Evolutionary conservation across 2,329 filamentous ascomycete species (phyloP).

Genomic region (Podosphaera leucotricha): DNA sequence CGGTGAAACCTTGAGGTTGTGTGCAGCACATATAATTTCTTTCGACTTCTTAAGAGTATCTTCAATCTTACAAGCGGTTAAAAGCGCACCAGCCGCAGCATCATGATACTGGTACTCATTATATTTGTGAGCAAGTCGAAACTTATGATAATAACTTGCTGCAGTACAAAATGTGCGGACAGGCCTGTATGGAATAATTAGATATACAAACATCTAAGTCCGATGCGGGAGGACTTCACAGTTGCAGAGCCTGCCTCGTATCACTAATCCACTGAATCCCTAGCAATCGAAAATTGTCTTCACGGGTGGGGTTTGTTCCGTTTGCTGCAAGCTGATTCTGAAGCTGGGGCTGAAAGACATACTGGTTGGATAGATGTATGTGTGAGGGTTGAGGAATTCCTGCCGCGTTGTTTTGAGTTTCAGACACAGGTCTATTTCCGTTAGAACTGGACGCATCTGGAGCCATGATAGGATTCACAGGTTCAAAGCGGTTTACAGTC

Average conservation of each 20-base stretch:
- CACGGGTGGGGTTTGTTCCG: constrained; percentile 50
- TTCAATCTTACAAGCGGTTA: constrained; percentile 91
- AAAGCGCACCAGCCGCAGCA: constrained; percentile 66
- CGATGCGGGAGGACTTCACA: constrained; percentile 29
- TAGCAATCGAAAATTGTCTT: constrained; percentile 60
- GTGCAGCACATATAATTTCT: constrained; percentile 75
- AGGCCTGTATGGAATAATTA: constrained; percentile 31
- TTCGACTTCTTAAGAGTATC: constrained; percentile 93
- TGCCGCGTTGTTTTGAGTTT: background rate
- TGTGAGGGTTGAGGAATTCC: constrained; percentile 12
- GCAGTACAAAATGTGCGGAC: constrained; percentile 84
- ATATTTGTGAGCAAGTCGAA: constrained; percentile 66
- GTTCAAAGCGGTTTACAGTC: background rate
- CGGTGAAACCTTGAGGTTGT: constrained; percentile 47
- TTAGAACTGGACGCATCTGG: background rate
- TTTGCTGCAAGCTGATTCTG: constrained; percentile 46
- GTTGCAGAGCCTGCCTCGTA: constrained; percentile 50
- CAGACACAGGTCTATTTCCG: background rate
- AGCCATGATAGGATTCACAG: background rate
- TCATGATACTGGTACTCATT: constrained; percentile 70
- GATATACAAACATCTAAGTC: background rate
- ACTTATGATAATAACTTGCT: constrained; percentile 81
- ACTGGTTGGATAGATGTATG: constrained; percentile 31
- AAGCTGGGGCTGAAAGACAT: constrained; percentile 61
- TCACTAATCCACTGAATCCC: constrained; percentile 78